Conservation (phyloP, 805 yeast genomes). For the Pichia exigua region DNA sequence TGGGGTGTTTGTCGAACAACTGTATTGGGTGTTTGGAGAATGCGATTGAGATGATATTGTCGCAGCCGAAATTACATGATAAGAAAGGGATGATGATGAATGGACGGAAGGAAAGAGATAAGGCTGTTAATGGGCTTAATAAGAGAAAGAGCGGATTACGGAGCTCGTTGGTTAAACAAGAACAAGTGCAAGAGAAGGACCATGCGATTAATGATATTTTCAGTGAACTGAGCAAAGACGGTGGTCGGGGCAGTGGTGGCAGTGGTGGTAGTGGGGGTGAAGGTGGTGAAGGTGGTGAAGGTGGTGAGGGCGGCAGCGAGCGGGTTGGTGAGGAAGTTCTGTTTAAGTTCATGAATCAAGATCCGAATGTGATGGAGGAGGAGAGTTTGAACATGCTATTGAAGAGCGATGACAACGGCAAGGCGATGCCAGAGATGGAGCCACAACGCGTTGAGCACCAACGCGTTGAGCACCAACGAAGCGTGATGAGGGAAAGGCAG, state of each 20-base stretch:
- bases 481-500: constrained; percentile 4
- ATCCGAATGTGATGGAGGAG: constrained; percentile 12
- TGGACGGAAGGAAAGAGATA: background rate
- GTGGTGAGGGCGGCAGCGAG: too few relatives aligned
- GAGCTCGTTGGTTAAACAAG: background rate
- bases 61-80: constrained; percentile 35
- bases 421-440: too few relatives aligned
- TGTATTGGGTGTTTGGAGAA: constrained; percentile 50
- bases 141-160: constrained; percentile 17
- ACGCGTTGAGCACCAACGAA: too few relatives aligned
- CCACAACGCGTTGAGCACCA: too few relatives aligned
- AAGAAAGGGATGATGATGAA: background rate
- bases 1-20: constrained; percentile 54
- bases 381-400: constrained; percentile 13
- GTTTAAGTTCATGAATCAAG: constrained; percentile 10
- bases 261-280: constrained; percentile 1
- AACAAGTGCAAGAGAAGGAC: background rate
- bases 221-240: too few relatives aligned
- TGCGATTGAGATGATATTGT: constrained; percentile 53
- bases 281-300: background rate
- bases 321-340: constrained; percentile 1
- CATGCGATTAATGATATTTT: too few relatives aligned
- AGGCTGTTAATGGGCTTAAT: constrained; percentile 13
- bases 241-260: background rate
- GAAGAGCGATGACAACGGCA: constrained; percentile 2